Percentiles rank a stretch among this genome's conserved stretches.
These are phyloP conservation scores for Sporobolomyces pararoseus DNA, from an alignment of 768 basidiomycete species.

Conservation along the genomic window DNA sequence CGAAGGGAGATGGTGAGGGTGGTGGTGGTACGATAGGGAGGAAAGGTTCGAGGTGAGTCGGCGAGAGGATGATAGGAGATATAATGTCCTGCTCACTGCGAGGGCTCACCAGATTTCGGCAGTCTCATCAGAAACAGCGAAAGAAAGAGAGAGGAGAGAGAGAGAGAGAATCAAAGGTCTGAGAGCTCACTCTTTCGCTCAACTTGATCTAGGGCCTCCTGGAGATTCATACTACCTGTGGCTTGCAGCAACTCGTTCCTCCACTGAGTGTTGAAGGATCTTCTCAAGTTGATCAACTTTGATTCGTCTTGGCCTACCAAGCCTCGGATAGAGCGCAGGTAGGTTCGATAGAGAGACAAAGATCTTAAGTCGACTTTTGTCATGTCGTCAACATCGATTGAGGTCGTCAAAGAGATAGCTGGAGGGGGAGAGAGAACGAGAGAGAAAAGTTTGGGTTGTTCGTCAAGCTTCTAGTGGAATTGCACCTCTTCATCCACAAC, in stretches of 20 bases:
- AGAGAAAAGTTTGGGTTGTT: too few species aligned
- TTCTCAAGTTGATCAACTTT: background rate
- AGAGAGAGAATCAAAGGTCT: background rate
- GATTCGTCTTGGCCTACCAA: background rate
- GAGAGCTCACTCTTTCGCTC: background rate
- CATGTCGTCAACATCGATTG: too few species aligned
- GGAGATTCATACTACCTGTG: too few species aligned
- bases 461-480: too few species aligned
- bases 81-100: slow-evolving; percentile 20
- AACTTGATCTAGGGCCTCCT: background rate
- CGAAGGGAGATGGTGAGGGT: background rate
- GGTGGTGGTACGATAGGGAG: slow-evolving; percentile 30
- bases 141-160: background rate
- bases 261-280: slow-evolving; percentile 1
- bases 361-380: background rate
- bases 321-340: background rate
- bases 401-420: too few species aligned
- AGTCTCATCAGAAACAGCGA: background rate
- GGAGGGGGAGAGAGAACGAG: too few species aligned
- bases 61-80: slow-evolving; percentile 7
- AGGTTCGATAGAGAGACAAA: background rate
- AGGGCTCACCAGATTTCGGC: too few species aligned
- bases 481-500: too few species aligned
- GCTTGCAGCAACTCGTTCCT: background rate
- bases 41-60: slow-evolving; percentile 8